phyloP scores from a whole-genome alignment of 2,329 filamentous ascomycete genomes.

The Aspergillus tubingensis region DNA sequence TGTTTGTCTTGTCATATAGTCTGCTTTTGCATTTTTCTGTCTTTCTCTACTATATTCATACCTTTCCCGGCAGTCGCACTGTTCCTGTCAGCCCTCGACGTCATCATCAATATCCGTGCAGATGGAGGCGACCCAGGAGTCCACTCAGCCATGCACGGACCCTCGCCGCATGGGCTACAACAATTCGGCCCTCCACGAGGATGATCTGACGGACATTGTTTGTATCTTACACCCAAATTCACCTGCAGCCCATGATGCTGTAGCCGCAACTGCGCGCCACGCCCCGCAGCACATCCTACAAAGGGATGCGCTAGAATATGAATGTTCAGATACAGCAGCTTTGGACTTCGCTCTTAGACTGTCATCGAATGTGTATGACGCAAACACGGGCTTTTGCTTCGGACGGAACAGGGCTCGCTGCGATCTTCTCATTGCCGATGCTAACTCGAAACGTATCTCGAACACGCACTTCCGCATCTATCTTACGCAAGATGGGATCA shows the following conservation, averaged over 20 bases:
- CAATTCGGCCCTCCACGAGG: slow-evolving; percentile 78
- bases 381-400: slow-evolving; percentile 76
- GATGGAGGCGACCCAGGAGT: slow-evolving; percentile 58
- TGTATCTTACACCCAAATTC: slow-evolving; percentile 84
- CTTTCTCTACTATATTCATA: background rate
- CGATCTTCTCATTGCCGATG: slow-evolving; percentile 72
- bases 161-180: slow-evolving; percentile 76
- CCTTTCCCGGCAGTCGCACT: background rate
- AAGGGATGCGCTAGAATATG: slow-evolving; percentile 46
- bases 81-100: background rate
- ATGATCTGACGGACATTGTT: slow-evolving; percentile 84
- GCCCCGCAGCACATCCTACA: slow-evolving; percentile 65
- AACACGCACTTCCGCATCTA: slow-evolving; percentile 97
- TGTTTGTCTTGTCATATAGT: slow-evolving; percentile 20
- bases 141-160: slow-evolving; percentile 79
- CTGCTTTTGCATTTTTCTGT: slow-evolving; percentile 9
- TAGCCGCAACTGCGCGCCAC: slow-evolving; percentile 56
- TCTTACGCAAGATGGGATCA: slow-evolving; percentile 77
- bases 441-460: slow-evolving; percentile 74
- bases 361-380: slow-evolving; percentile 70
- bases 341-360: slow-evolving; percentile 76
- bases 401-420: slow-evolving; percentile 72
- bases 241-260: slow-evolving; percentile 69
- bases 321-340: slow-evolving; percentile 35
- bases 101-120: slow-evolving; percentile 12